Evolutionary conservation across 2,329 filamentous ascomycete genomes (phyloP), one percentile per base, ranked within the genome.

Genomic region (Cordyceps javanica): DNA sequence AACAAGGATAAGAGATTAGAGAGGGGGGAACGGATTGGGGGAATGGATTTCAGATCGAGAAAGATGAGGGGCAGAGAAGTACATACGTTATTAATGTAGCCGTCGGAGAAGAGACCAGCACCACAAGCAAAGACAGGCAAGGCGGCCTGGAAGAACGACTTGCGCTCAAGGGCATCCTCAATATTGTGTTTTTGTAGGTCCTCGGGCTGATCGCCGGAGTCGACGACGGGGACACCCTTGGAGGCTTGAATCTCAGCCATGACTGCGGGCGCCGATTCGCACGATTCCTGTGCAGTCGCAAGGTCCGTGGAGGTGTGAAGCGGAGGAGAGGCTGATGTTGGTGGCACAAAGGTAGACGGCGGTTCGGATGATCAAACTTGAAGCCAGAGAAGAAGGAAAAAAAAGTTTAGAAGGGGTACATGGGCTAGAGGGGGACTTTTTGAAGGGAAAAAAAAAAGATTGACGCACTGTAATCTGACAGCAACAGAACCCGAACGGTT

Each of bases 91-190:
- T 96, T 95, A 68, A 96, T 83, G 71, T 96, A 96, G 16, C 92
- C 92, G 71, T 96, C 92, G 25, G 88, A 91, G 73, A 96, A 96
- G 2, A 96, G 79, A 66, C 92, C 92, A 53, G 91, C 89, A 62
- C 92, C 92, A 67, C 91, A 96, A 44, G 91, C 91, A 64, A 96
- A 87, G 1, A 91, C 88, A 16, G 91, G 90, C 79, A 82, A 48
- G 0, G 58, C 58, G 16, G 58, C 58, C 13, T 59, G 41, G 46
- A 59, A 53, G 28, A 59, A 59, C 3, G 58, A 23, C 25, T 59
- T 59, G 38, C 48, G 58, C 42, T 58, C 41, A n/a, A 53, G 56
- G 8, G 56, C 49, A 16, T 58, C 25, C 7, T 53, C 56, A 16
- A 58, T 45, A 14, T 26, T 36, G 14, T 19, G 30, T n/a, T 57